phyloP scores from a whole-genome alignment of 2,329 filamentous ascomycete species.

The Colletotrichum filicis region DNA sequence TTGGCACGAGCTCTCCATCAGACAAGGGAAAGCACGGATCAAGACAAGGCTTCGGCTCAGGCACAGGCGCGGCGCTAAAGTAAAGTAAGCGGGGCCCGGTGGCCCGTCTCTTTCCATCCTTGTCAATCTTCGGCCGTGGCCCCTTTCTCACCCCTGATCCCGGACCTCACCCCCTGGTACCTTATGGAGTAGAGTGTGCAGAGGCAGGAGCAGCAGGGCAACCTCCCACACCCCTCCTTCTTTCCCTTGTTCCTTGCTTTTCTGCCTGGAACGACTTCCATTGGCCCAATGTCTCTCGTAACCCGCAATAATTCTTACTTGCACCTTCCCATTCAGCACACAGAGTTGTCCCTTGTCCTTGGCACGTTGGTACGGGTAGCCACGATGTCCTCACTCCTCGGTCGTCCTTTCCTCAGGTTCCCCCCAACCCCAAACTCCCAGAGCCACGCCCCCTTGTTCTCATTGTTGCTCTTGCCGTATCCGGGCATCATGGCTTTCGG shows the following conservation, averaged over 20 bases:
- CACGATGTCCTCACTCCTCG: constrained; percentile 11
- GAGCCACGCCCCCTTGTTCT: background rate
- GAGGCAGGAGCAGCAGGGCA: too few relatives aligned
- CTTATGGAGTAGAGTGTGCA: too few relatives aligned
- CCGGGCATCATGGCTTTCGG: constrained; percentile 25
- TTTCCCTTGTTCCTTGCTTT: constrained; percentile 13
- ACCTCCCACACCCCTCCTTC: background rate
- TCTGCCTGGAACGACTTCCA: background rate
- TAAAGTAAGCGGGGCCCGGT: constrained; percentile 8
- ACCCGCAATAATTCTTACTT: constrained; percentile 4
- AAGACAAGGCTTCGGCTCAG: background rate
- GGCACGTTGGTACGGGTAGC: constrained; percentile 3
- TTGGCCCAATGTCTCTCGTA: background rate
- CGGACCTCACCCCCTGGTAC: background rate
- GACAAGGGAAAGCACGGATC: constrained; percentile 5
- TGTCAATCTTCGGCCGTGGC: background rate
- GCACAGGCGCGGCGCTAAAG: constrained; percentile 22
- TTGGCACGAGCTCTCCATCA: background rate
- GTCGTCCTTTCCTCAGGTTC: background rate
- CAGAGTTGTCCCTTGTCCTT: constrained; percentile 17
- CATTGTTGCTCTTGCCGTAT: constrained; percentile 20
- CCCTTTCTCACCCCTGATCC: constrained; percentile 8
- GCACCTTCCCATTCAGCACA: constrained; percentile 29
- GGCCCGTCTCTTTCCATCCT: constrained; percentile 4
- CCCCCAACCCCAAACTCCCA: background rate